Percentiles rank a stretch among this genome's conserved stretches.
Conservation (phyloP, 768 basidiomycete species). For the Trametes villosa region DNA sequence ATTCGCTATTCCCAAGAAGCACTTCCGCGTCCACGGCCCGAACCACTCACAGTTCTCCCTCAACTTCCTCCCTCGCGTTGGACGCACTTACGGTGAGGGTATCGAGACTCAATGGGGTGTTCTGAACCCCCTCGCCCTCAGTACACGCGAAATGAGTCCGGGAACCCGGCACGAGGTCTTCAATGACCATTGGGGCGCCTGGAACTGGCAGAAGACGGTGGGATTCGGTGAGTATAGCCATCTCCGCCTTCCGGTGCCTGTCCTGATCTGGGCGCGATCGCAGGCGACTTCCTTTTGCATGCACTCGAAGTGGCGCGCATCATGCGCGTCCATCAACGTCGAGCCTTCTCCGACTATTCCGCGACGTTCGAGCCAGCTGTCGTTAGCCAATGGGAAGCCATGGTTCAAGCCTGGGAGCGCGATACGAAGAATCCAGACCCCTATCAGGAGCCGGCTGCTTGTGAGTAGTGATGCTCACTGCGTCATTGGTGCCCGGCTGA, state of each 20-base stretch:
- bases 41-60: conserved; percentile 35
- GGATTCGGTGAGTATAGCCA: conserved; percentile 26
- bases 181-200: conserved; percentile 31
- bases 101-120: conserved; percentile 28
- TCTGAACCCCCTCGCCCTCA: conserved; percentile 12
- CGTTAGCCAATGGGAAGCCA: conserved; percentile 3
- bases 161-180: conserved; percentile 13
- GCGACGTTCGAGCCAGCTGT: not conserved
- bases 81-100: conserved; percentile 31
- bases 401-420: conserved; percentile 14
- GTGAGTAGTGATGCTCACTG: no score
- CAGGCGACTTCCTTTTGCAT: no score
- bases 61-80: conserved; percentile 28
- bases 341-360: not conserved
- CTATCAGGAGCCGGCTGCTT: conserved; percentile 12
- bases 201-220: conserved; percentile 36
- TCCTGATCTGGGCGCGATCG: no score
- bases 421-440: conserved; percentile 20
- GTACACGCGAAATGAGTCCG: conserved; percentile 24
- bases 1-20: conserved; percentile 38
- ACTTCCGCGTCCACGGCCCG: conserved; percentile 35
- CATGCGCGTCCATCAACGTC: no score
- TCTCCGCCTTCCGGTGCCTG: no score
- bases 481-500: not conserved
- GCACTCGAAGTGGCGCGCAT: no score